Evolutionary conservation across 345 rosid genomes (phyloP).

Genomic region (Iberis pinnata): DNA sequence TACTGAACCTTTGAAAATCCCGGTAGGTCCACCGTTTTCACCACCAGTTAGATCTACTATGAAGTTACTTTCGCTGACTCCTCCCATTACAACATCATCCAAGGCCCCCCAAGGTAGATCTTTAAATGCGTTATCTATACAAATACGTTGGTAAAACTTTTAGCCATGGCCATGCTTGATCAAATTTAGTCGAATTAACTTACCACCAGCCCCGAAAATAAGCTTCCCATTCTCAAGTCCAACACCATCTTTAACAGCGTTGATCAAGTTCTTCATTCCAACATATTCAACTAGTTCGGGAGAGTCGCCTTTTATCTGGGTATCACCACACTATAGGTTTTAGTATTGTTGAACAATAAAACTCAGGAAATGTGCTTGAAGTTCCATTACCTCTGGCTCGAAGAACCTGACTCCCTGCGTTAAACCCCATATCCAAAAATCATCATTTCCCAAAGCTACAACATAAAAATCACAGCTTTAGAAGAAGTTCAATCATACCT

Average conservation of each 20-base stretch:
- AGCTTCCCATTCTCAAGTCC: slow-evolving; percentile 71
- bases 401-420: slow-evolving; percentile 92
- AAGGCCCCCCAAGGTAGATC: slow-evolving; percentile 94
- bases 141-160: not conserved
- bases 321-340: slow-evolving; percentile 17
- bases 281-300: slow-evolving; percentile 84
- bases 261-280: slow-evolving; percentile 84
- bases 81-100: slow-evolving; percentile 98
- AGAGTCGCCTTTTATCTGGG: slow-evolving; percentile 87
- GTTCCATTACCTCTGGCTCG: slow-evolving; percentile 80
- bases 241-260: slow-evolving; percentile 61
- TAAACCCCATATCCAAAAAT: slow-evolving; percentile 3
- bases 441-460: not conserved
- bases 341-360: not conserved
- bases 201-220: slow-evolving; percentile 72
- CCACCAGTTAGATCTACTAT: slow-evolving; percentile 57
- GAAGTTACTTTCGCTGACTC: slow-evolving; percentile 80
- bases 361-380: slow-evolving; percentile 8
- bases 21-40: slow-evolving; percentile 68
- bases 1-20: slow-evolving; percentile 63
- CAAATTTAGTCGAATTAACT: slow-evolving; percentile 9
- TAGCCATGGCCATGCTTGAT: not conserved
- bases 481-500: slow-evolving; percentile 30
- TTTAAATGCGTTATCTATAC: slow-evolving; percentile 51
- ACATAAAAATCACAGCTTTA: not conserved